Percentiles rank a stretch among this genome's conserved stretches.
Evolutionary conservation across 1,139 yeast species (phyloP).

Genomic region (Sugiyamaella sp.): DNA sequence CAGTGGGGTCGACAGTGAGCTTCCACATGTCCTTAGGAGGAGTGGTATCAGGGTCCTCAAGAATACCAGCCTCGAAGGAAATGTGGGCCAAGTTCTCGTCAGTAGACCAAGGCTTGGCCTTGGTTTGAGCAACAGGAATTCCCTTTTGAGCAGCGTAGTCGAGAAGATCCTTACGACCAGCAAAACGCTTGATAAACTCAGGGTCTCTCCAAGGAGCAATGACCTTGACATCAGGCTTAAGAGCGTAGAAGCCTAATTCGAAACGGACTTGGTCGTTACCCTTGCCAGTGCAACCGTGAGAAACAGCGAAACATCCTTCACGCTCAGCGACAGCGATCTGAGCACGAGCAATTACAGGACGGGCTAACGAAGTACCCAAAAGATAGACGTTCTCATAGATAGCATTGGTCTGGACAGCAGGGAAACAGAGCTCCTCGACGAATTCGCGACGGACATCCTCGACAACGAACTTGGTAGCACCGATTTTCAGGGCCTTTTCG

Average conservation of each 20-base stretch:
- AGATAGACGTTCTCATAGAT: slow-evolving; percentile 96
- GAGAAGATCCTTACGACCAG: slow-evolving; percentile 94
- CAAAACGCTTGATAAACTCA: slow-evolving; percentile 89
- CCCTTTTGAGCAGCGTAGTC: slow-evolving; percentile 90
- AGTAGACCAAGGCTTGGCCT: slow-evolving; percentile 99
- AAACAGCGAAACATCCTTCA: slow-evolving; percentile 97
- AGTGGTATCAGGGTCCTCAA: slow-evolving; percentile 96
- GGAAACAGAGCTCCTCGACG: slow-evolving; percentile 89
- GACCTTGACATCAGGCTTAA: slow-evolving; percentile 94
- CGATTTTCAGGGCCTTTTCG: slow-evolving; percentile 92
- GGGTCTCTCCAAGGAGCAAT: slow-evolving; percentile 99
- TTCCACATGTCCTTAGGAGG: slow-evolving; percentile 99
- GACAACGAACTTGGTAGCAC: slow-evolving; percentile 93
- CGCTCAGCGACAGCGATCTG: slow-evolving; percentile 96
- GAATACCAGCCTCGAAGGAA: slow-evolving; percentile 97
- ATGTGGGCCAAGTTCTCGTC: slow-evolving; percentile 99
- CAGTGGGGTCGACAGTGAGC: slow-evolving; percentile 91
- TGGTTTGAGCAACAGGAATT: slow-evolving; percentile 95
- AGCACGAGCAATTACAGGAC: slow-evolving; percentile 98
- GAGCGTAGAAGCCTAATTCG: slow-evolving; percentile 93
- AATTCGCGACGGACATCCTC: slow-evolving; percentile 95
- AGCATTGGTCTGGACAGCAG: slow-evolving; percentile 96
- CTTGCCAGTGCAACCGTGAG: slow-evolving; percentile 99
- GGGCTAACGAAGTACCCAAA: slow-evolving; percentile 94
- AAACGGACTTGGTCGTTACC: slow-evolving; percentile 99